Evolutionary conservation across 2,329 filamentous ascomycete genomes (phyloP), one percentile per base, ranked within the genome.

Genomic region (Diaporthe citri): DNA sequence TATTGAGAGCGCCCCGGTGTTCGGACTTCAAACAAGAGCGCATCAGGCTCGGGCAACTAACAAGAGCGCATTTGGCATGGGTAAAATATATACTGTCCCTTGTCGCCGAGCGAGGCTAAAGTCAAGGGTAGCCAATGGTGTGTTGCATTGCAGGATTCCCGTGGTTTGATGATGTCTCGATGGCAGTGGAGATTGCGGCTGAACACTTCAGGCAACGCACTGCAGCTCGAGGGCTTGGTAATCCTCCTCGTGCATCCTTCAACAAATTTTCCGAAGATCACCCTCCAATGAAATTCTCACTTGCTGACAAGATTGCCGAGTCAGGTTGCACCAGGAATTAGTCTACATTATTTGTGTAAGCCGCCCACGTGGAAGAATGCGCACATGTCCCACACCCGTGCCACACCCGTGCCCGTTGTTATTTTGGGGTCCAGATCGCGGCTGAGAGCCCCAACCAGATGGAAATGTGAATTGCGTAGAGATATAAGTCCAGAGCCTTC

Each of bases 101-200:
- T 62, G 59, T 43, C 13, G 59, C 59, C 39, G 9, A 62, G 59
- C 31, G 59, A 62, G 39, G 39, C 28, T 62, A 43, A n/a, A 22
- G 2, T 43, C n/a, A 17, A 62, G 36, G 39, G 15, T 43, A 12
- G n/a, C 39, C 59, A 43, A 62, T 62, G 59, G 36, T 62, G 15
- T 43, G 59, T 62, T 62, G 17, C 39, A 62, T 31, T 13, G 59
- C n/a, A 43, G 39, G 59, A 62, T 62, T 20, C 22, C 39, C 7
- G n/a, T 62, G 25, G 59, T 43, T 25, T 62, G n/a, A 62, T 62
- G 39, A 62, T 62, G 59, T n/a, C 36, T 41, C 9, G 57, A 41
- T 25, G 36, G 57, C n/a, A 62, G 59, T 43, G 59, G 59, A 62
- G 39, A 62, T 43, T 62, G 59, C 59, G 59, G 59, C 59, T 62